Base-by-base conservation (phyloP, 1,139 yeast species). In the Saccharomyces pastorianus region DNA sequence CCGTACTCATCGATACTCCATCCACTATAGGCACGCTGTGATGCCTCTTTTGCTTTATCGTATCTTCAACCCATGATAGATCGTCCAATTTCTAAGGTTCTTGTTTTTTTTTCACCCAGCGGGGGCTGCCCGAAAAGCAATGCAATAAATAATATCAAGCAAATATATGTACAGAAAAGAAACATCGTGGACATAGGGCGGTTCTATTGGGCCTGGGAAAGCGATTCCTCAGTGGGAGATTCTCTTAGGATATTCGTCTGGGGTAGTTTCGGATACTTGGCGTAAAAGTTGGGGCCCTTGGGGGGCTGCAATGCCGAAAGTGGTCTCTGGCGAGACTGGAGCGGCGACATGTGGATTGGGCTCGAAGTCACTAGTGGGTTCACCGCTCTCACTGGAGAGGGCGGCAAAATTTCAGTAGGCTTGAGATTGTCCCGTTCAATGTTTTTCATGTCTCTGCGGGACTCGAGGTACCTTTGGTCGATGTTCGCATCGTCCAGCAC, bases 1-100 rank as follows among this genome's bases (percentile, higher is more conserved):
- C 81, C 32, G 87, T 81, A 53, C 82, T 78, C 81, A 78, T 78
- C 27, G 25, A 17, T 47, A 47, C 38, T n/a, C 17, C 27, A 25
- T 38, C 41, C 20, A 14, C 20, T 46, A 27, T 49, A 17, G 32
- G 3, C 20, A n/a, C 31, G 4, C 26, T 38, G n/a, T n/a, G n/a
- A n/a, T n/a, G n/a, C n/a, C n/a, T n/a, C n/a, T n/a, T n/a, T n/a
- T 47, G 13, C 20, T 14, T 28, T 20, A 8, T 17, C 32, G 41
- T 47, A 28, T 14, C 38, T 28, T 47, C 41, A 26, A 26, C 11
- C 48, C 14, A 25, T n/a, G 48, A 26, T 27, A 46, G 29, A 46
- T 27, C 14, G 20, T 46, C 9, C 48, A 14, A 26, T 46, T 11
- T 46, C 20, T 27, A 31, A 46, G 11, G 31, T 14, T 27, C 31